These are phyloP conservation scores for Populus davidiana DNA, from an alignment of 345 rosid species.

Conservation along the genomic window DNA sequence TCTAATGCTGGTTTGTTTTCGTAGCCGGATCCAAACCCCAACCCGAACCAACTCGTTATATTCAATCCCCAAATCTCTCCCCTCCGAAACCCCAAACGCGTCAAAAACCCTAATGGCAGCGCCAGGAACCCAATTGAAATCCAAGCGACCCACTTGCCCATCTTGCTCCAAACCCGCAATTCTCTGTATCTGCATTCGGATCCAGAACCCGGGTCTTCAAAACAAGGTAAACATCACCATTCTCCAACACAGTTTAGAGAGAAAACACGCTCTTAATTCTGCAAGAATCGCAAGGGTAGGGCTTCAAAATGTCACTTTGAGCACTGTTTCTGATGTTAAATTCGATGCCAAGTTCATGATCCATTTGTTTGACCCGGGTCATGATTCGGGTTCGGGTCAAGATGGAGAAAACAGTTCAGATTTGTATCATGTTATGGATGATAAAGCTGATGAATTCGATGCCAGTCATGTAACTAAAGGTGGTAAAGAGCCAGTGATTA, in stretches of 20 bases:
- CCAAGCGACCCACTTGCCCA: conserved; percentile 65
- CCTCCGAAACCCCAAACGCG: conserved; percentile 3
- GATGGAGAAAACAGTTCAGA: conserved; percentile 19
- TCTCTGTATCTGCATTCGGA: conserved; percentile 63
- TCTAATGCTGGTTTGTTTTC: conserved; percentile 20
- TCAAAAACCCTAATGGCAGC: conserved; percentile 41
- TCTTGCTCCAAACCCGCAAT: conserved; percentile 59
- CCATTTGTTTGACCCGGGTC: conserved; percentile 27
- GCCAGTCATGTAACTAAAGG: background rate
- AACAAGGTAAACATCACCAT: conserved; percentile 67
- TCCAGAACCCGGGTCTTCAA: conserved; percentile 46
- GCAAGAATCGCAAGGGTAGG: conserved; percentile 70
- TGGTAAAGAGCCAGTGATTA: conserved; percentile 22
- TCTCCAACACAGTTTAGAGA: conserved; percentile 77
- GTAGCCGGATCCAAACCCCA: conserved; percentile 24
- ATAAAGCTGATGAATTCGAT: conserved; percentile 18
- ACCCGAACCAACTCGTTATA: conserved; percentile 4
- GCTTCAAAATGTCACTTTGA: conserved; percentile 51
- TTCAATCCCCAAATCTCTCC: conserved; percentile 10
- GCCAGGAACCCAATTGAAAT: conserved; percentile 18
- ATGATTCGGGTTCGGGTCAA: conserved; percentile 12
- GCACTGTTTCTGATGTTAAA: conserved; percentile 59
- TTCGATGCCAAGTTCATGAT: conserved; percentile 50
- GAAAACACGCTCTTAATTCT: conserved; percentile 76
- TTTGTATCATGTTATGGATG: conserved; percentile 18